Base-by-base conservation (phyloP, 768 basidiomycete species). In the Coprinopsis strossmayeri region DNA sequence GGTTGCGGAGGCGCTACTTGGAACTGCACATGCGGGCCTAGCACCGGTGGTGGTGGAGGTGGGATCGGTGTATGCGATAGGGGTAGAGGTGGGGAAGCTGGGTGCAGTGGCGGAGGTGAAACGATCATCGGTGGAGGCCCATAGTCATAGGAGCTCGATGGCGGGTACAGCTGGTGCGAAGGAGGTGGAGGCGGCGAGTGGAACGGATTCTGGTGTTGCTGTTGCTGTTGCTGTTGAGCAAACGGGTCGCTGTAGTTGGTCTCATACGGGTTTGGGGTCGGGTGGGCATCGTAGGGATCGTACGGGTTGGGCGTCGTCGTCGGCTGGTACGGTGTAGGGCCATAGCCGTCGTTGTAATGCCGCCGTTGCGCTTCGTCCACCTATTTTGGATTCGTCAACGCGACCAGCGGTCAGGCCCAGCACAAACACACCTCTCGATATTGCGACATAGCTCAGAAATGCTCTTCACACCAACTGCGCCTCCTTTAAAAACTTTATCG, bases 281-380 rank as follows among this genome's bases (percentile, higher is more conserved):
- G 9, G 30, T 32, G 15, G 1, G 46, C 57, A 48, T 68, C 62
- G 51, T 68, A 67, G 28, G 67, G 71, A 51, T 74, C 73, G 51
- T 70, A 72, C 4, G 71, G 71, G 40, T 64, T 66, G 38, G 66
- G 60, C 21, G 63, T 56, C 13, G 51, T 54, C 25, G 58, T 57
- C 30, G 30, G 30, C 7, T 7, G 30, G 30, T 32, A 32, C 15
- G 9, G 9, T 32, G 30, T 7, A 3, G 76, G 72, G 52, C 66
- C 69, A 61, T 81, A 81, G 0, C 82, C 81, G 50, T 87, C 84
- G 58, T 84, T 84, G 63, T 85, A 84, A 47, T 74, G 76, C 27
- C 76, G 64, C n/a, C 66, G 72, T 53, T 83, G 82, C 13, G 71
- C 78, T 62, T 85, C 81, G 61, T 86, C 81, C 3, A 78, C 74